Evolutionary conservation across 768 basidiomycete species (phyloP).

Genomic region (Lepiota venenata): DNA sequence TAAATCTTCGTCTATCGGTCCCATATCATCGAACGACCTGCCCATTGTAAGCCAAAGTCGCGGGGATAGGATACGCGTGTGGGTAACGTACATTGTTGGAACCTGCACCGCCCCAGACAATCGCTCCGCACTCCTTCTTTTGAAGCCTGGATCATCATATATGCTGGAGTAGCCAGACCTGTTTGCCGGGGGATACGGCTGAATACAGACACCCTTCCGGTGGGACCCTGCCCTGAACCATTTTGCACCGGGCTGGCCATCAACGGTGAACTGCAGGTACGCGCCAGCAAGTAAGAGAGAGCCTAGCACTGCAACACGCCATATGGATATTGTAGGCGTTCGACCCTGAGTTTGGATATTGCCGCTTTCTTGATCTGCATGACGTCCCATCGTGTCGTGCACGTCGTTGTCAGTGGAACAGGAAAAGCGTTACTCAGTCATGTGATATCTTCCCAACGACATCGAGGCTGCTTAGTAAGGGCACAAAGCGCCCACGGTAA

Average conservation of each 20-base stretch:
- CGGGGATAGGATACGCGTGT: not conserved
- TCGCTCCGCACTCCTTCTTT: constrained; percentile 15
- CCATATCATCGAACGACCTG: constrained; percentile 30
- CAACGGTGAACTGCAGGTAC: not conserved
- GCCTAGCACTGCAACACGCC: not conserved
- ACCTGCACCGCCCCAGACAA: constrained; percentile 25
- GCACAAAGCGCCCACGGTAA: too few species aligned
- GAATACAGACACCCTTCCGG: constrained; percentile 12
- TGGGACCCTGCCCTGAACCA: not conserved
- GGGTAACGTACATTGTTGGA: constrained; percentile 23
- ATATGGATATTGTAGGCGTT: not conserved
- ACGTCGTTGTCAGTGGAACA: too few species aligned
- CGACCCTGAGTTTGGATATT: too few species aligned
- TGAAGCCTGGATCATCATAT: constrained; percentile 20
- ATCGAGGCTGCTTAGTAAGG: too few species aligned
- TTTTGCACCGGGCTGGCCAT: not conserved
- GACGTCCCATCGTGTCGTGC: not conserved
- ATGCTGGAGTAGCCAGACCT: constrained; percentile 20
- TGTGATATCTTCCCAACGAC: too few species aligned
- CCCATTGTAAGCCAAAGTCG: not conserved
- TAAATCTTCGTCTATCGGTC: constrained; percentile 21
- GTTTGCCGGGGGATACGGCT: constrained; percentile 18
- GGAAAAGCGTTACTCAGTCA: too few species aligned
- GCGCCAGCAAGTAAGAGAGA: not conserved
- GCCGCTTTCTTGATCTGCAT: not conserved